Percentiles rank a stretch among this genome's conserved stretches.
Conservation (phyloP, 306 rosid genomes). For the Castanea mollissima region DNA sequence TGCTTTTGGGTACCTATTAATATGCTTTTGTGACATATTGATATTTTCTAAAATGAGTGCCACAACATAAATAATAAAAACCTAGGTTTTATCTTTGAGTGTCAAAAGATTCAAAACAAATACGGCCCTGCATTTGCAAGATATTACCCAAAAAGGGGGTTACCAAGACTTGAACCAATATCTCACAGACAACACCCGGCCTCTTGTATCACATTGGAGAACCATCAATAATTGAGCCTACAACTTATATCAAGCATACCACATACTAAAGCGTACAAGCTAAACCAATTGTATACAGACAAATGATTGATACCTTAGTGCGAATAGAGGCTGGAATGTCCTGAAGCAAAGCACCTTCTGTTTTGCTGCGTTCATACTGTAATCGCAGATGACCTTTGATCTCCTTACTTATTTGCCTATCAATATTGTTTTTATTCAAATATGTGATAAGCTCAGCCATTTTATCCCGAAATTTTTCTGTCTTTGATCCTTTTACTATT, state of each 20-base stretch:
- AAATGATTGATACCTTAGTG: constrained; percentile 37
- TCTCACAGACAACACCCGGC: not conserved
- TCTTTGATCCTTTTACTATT: constrained; percentile 64
- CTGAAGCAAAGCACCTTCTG: constrained; percentile 42
- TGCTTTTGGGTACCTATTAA: too few species aligned
- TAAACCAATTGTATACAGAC: not conserved
- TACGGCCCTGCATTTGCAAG: not conserved
- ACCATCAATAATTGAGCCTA: not conserved
- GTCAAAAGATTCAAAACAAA: not conserved
- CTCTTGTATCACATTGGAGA: not conserved
- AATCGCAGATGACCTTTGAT: constrained; percentile 50
- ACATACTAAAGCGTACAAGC: not conserved
- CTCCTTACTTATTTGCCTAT: constrained; percentile 28
- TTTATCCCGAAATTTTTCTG: constrained; percentile 63
- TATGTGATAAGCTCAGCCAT: constrained; percentile 52
- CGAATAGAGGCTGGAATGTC: constrained; percentile 58
- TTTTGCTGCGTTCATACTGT: constrained; percentile 46
- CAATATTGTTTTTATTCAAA: constrained; percentile 44
- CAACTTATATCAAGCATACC: not conserved
- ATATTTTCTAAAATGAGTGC: too few species aligned
- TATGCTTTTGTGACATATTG: too few species aligned
- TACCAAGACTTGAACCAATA: not conserved
- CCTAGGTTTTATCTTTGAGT: too few species aligned
- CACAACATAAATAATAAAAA: too few species aligned
- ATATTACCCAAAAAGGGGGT: not conserved